Evolutionary conservation across 306 rosid genomes (phyloP).

Genomic region (Aeschynomene evenia): DNA sequence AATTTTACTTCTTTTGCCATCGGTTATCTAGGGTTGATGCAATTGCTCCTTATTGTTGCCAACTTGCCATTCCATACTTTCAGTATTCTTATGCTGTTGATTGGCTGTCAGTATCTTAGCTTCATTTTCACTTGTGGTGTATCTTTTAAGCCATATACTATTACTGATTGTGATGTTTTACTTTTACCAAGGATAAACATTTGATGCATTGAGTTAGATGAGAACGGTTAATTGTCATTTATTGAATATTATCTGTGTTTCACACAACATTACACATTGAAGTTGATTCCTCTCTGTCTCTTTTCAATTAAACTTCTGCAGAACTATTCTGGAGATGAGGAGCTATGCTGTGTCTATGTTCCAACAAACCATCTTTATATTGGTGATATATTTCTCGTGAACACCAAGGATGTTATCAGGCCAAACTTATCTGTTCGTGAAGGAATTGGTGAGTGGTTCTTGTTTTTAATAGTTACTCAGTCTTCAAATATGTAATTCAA

Average conservation of each 20-base stretch:
- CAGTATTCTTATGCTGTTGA: not conserved
- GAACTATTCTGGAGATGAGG: conserved; percentile 87
- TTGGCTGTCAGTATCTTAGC: not conserved
- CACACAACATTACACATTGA: not conserved
- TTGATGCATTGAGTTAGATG: not conserved
- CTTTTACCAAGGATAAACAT: not conserved
- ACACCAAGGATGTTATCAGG: conserved; percentile 71
- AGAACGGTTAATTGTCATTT: not conserved
- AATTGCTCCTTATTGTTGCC: not conserved
- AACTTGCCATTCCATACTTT: not conserved
- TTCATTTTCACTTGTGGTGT: not conserved
- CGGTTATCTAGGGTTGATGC: not conserved
- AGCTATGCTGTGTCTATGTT: conserved; percentile 83
- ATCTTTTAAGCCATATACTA: not conserved
- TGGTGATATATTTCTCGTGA: conserved; percentile 81
- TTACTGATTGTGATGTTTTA: not conserved
- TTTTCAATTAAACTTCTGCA: conserved; percentile 23
- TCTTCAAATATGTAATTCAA: not conserved
- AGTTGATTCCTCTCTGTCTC: not conserved
- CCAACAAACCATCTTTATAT: conserved; percentile 92
- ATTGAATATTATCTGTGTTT: not conserved
- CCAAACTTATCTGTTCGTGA: conserved; percentile 90
- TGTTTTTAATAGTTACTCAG: not conserved
- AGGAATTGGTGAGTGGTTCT: conserved; percentile 76
- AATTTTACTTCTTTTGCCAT: not conserved